phyloP scores from a whole-genome alignment of 768 basidiomycete species.

The Phlebiopsis gigantea region DNA sequence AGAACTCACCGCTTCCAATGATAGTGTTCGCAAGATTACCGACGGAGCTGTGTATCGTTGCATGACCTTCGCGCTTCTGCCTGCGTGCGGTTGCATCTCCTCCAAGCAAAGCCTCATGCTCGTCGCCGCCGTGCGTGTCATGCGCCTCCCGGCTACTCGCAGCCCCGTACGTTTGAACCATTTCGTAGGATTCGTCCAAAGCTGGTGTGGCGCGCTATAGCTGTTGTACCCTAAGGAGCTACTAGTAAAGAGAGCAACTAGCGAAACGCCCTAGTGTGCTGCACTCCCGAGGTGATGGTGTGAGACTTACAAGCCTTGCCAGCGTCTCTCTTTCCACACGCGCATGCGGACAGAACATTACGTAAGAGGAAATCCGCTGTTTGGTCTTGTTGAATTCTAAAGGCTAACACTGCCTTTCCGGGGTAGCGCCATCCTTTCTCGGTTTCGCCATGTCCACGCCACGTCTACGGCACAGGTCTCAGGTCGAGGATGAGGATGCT shows the following conservation, averaged over 20 bases:
- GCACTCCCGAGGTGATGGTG: neutral
- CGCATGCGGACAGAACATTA: neutral
- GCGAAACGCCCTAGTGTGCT: neutral
- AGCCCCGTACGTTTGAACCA: constrained; percentile 69
- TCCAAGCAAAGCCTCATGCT: constrained; percentile 59
- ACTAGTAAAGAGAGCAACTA: neutral
- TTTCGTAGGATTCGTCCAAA: constrained; percentile 39
- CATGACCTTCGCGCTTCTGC: constrained; percentile 54
- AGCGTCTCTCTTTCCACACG: neutral
- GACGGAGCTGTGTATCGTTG: constrained; percentile 60
- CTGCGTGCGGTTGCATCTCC: constrained; percentile 26
- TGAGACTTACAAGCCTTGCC: neutral
- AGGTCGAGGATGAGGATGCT: constrained; percentile 83
- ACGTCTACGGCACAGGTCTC: constrained; percentile 52
- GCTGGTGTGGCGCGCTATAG: constrained; percentile 2
- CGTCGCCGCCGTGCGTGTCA: constrained; percentile 34
- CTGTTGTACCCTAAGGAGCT: neutral
- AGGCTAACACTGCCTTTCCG: constrained; percentile 19
- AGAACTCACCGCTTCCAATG: constrained; percentile 75
- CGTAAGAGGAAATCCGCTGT: constrained; percentile 6
- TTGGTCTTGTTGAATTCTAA: constrained; percentile 26
- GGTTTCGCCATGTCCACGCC: constrained; percentile 42
- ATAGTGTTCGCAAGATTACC: constrained; percentile 88
- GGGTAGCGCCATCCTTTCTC: constrained; percentile 1
- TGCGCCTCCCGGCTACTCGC: constrained; percentile 28